A percentile compares a stretch with the other conserved stretches of the same genome.
phyloP scores from a whole-genome alignment of 768 basidiomycete species.

The Artomyces pyxidatus region DNA sequence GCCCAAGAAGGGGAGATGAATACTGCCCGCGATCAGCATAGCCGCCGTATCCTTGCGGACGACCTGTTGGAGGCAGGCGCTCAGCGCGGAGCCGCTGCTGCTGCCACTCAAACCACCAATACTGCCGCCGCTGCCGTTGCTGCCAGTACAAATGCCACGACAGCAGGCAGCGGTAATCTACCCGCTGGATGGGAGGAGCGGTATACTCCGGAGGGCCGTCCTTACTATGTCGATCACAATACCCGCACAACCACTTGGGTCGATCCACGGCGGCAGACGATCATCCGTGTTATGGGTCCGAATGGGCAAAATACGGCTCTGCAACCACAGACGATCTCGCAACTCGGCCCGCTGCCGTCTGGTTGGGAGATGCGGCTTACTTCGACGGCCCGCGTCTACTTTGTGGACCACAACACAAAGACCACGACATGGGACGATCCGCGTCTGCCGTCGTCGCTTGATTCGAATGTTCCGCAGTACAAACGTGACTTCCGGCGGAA shows the following conservation, averaged over 20 bases:
- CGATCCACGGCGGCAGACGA: slow-evolving; percentile 92
- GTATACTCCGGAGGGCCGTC: slow-evolving; percentile 95
- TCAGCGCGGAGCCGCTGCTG: slow-evolving; percentile 18
- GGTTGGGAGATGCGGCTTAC: slow-evolving; percentile 99
- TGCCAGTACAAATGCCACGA: slow-evolving; percentile 41
- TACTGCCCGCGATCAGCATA: slow-evolving; percentile 81
- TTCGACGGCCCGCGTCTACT: slow-evolving; percentile 95
- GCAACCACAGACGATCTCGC: slow-evolving; percentile 93
- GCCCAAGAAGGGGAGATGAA: slow-evolving; percentile 73
- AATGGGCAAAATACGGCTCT: slow-evolving; percentile 80
- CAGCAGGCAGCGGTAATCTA: slow-evolving; percentile 76
- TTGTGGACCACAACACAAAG: slow-evolving; percentile 99
- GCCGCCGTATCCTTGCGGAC: slow-evolving; percentile 74
- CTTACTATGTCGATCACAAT: slow-evolving; percentile 99
- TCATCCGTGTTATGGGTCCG: slow-evolving; percentile 95
- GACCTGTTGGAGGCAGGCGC: slow-evolving; percentile 75
- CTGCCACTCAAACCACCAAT: slow-evolving; percentile 24
- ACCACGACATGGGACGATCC: slow-evolving; percentile 99
- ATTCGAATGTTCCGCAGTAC: slow-evolving; percentile 97
- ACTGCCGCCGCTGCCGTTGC: slow-evolving; percentile 42
- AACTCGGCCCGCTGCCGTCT: slow-evolving; percentile 92
- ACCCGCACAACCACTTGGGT: slow-evolving; percentile 99
- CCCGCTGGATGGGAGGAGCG: slow-evolving; percentile 99
- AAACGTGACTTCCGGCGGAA: slow-evolving; percentile 99
- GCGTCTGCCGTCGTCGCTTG: slow-evolving; percentile 87